Evolutionary conservation across 2,329 filamentous ascomycete species (phyloP), one percentile per base, ranked within the genome.

Genomic region (Ceratocystis diversiconidia): DNA sequence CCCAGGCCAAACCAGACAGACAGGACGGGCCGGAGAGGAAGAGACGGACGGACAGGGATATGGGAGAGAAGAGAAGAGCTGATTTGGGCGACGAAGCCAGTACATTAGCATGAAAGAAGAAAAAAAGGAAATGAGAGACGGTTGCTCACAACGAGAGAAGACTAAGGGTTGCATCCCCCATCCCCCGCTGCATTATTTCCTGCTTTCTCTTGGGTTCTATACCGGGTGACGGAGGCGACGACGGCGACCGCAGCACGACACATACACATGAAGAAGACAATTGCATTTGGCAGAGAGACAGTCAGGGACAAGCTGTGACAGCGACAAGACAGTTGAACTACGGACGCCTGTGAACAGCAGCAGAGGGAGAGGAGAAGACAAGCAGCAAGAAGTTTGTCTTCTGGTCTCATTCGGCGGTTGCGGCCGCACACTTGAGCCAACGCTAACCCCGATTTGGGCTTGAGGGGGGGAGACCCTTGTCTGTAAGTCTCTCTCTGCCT

Each of bases 341-440:
- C 32, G 10, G 32, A 36, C 32, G 8, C 8, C 32, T 36, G 8
- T 36, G 32, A 36, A 10, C 8, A 36, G 32, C 32, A 60, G 46
- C 28, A 60, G 36, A 57, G 32, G 46, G 32, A 61, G 44, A 30
- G 41, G 25, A 7, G 17, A 44, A 46, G 44, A 65, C 32, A 61
- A 46, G 41, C 44, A 25, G 8, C 15, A 32, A 25, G 41, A 44
- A 55, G 28, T 44, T 41, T 43, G 52, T 28, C 43, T 57, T 28
- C 28, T 57, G 19, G 50, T 61, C 59, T 61, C 17, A 61, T 65
- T 57, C 64, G 57, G 57, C 48, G n/a, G 30, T 15, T 57, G 64
- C 64, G 64, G 64, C 43, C 64, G 55, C 57, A 62, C n/a, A 36
- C 44, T 36, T 65, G 43, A 61, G 64, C 17, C 64, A 22, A 52